Evolutionary conservation across 1,284 basidiomycete genomes (phyloP), one percentile per base, ranked within the genome.

Genomic region (Leccinum griseonigrum): DNA sequence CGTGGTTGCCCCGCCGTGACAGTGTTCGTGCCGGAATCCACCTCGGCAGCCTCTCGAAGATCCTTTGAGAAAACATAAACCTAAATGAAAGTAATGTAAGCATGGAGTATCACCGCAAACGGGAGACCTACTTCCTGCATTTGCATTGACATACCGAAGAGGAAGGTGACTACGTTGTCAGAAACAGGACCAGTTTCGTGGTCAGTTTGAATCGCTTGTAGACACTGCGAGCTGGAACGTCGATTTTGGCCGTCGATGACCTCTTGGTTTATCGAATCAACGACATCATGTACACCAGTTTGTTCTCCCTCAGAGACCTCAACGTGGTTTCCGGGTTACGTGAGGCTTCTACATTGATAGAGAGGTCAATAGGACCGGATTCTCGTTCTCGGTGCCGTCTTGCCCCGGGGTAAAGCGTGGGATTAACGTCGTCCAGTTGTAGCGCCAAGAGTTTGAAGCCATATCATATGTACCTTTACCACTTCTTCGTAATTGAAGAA

Each of bases 251-350:
- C 91, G 62, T 92, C 91, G 22, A 22, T 22, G 57, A 94, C 83
- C 64, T 97, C 94, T 29, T 91, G 88, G 40, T 85, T 83, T 67
- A 99, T 92, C 59, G 94, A 90, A 64, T 96, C 92, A 34, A 99
- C 22, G 22, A 22, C 22, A 22, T 22, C 22, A 22, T 22, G 22
- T 22, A 22, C 22, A 22, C 93, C 97, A 2, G 92, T 83, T 74
- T 98, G 95, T 76, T 98, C 96, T 48, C 97, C 97, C 75, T 98
- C 96, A 68, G 95, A 95, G 34, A 99, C 95, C 74, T 99, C 97
- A 59, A 99, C 88, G 68, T 97, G 93, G 76, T 99, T 97, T 61
- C 97, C 97, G 0, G 97, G 97, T 72, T 97, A 95, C 90, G 83
- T 8, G 93, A 91, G 1, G 93, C 91, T 72, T 95, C 94, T 0